Percentiles rank a stretch among this genome's conserved stretches.
Conservation (phyloP, 1,284 basidiomycete species). For the Salmacisia buchloeana region DNA sequence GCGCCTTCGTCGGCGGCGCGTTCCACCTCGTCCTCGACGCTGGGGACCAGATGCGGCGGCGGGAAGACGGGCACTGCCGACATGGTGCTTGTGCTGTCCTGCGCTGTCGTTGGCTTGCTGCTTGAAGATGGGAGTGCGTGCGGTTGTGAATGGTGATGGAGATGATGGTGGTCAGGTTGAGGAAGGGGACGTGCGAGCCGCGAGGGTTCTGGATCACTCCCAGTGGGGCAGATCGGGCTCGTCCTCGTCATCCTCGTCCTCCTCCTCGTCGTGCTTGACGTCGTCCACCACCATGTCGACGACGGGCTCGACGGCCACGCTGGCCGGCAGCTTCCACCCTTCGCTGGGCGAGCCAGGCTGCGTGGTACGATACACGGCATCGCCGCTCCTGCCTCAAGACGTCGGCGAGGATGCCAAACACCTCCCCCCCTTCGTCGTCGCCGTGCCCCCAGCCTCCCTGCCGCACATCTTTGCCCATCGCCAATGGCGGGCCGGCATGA, state of each 20-base stretch:
- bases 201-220: slow-evolving; percentile 10
- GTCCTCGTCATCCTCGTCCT: too few species aligned
- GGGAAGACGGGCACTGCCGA: not conserved
- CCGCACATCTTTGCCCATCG: slow-evolving; percentile 47
- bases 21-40: not conserved
- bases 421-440: slow-evolving; percentile 20
- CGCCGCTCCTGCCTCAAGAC: not conserved
- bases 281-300: slow-evolving; percentile 14
- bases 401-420: not conserved
- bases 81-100: not conserved
- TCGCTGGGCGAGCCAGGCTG: slow-evolving; percentile 18
- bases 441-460: slow-evolving; percentile 41
- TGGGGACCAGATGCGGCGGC: not conserved
- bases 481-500: slow-evolving; percentile 48
- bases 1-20: not conserved
- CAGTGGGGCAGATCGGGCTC: too few species aligned
- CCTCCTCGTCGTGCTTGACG: slow-evolving; percentile 15
- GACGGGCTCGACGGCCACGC: not conserved
- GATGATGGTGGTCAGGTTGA: not conserved
- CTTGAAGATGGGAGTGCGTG: too few species aligned
- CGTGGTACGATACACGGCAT: slow-evolving; percentile 9
- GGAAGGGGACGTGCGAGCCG: not conserved
- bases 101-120: not conserved
- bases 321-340: slow-evolving; percentile 11
- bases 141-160: not conserved